phyloP scores from a whole-genome alignment of 306 rosid genomes.

The Quercus bicolor region DNA sequence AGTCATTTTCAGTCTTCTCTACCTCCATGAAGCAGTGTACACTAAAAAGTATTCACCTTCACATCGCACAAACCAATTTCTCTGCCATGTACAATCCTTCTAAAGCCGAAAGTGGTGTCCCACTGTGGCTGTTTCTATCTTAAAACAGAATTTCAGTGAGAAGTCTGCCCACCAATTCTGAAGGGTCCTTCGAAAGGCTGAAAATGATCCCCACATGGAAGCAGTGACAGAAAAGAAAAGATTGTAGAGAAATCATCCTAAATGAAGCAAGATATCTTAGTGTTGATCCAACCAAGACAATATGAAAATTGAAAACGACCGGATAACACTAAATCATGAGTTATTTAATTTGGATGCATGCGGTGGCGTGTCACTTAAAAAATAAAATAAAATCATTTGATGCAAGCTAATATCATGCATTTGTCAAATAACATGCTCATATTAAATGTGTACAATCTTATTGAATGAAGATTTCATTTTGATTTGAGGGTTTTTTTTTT shows the following conservation, averaged over 20 bases:
- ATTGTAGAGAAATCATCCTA: neutral
- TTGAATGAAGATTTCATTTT: neutral
- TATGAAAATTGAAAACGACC: neutral
- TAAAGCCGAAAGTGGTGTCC: constrained; percentile 13
- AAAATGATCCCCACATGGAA: constrained; percentile 5
- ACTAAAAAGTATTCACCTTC: constrained; percentile 1
- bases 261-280: constrained; percentile 1
- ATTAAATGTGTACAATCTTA: neutral
- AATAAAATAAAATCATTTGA: no score
- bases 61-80: constrained; percentile 36
- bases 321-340: neutral
- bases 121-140: constrained; percentile 16
- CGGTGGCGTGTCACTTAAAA: neutral
- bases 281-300: neutral
- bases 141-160: constrained; percentile 25
- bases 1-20: constrained; percentile 28
- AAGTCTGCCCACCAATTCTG: constrained; percentile 25
- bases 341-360: constrained; percentile 16
- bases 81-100: constrained; percentile 38
- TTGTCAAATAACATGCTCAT: neutral
- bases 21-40: constrained; percentile 4
- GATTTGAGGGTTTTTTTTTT: neutral
- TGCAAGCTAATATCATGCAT: neutral
- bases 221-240: constrained; percentile 4
- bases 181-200: constrained; percentile 13